Evolutionary conservation across 768 basidiomycete species (phyloP).

Genomic region (Lyophyllum semitale): DNA sequence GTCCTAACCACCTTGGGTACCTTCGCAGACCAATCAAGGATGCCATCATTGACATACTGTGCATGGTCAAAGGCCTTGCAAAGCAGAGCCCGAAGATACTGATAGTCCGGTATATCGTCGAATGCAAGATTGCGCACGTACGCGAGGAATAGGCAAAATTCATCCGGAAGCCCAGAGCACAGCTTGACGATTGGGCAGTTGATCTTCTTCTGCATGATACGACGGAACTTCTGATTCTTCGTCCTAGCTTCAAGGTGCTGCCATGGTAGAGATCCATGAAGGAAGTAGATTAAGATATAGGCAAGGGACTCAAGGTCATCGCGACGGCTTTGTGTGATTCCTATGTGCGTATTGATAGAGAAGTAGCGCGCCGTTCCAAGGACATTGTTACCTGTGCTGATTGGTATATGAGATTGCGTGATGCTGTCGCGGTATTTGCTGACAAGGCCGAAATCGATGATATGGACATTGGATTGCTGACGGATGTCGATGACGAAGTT

Average conservation of each 20-base stretch:
- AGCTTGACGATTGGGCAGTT: constrained; percentile 72
- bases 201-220: constrained; percentile 21
- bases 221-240: constrained; percentile 2
- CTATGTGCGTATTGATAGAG: constrained; percentile 81
- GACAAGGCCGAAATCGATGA: neutral
- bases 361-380: constrained; percentile 85
- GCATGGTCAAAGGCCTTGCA: constrained; percentile 37
- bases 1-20: neutral
- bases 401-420: constrained; percentile 37
- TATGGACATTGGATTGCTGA: neutral
- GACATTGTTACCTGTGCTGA: constrained; percentile 78
- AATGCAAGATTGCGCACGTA: constrained; percentile 57
- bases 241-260: neutral
- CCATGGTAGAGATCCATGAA: constrained; percentile 80
- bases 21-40: constrained; percentile 47
- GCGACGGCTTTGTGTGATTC: constrained; percentile 79
- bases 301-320: constrained; percentile 84
- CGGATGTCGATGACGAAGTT: constrained; percentile 73
- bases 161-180: constrained; percentile 77
- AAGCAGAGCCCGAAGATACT: constrained; percentile 59
- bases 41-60: constrained; percentile 58
- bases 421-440: neutral
- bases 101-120: constrained; percentile 62
- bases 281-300: constrained; percentile 90
- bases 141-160: constrained; percentile 59